Base-by-base conservation (phyloP, 2,329 filamentous ascomycete species). In the Claviceps monticola region DNA sequence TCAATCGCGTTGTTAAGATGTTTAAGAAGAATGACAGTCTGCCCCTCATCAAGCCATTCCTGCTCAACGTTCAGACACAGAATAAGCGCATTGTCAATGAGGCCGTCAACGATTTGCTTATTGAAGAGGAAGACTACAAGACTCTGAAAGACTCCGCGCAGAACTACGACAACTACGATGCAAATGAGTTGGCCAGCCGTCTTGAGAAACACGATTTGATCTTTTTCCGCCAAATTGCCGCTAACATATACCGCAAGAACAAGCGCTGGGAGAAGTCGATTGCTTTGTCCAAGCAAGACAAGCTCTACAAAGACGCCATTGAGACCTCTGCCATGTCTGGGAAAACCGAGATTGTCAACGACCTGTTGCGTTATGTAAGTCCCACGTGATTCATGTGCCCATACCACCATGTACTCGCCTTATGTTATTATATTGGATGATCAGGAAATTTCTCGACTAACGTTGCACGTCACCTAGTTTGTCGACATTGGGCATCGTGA, bases 221-320 rank as follows among this genome's bases (percentile, higher is more conserved):
- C 57, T 98, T 98, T 78, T 98, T 98, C 85, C 85, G 93, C 64
- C 93, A 98, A 71, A 95, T 98, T 64, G 93, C 93, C 4, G 89
- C 94, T 58, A 95, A 79, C 71, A 98, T 98, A 69, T 98, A 97
- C 75, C 89, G 94, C 68, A 98, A 97, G 80, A 97, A 95, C 77
- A 97, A 97, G 84, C 82, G 93, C 57, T 98, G 94, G 94, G 91
- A 97, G 74, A 97, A 97, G 74, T 96, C 90, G 4, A 98, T 98
- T 68, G 82, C 88, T 37, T 75, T 98, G 46, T 97, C 91, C 16
- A 98, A 98, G 78, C 91, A 98, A 68, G 93, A 98, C 75, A 97
- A 96, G 79, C 76, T 98, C 16, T 98, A 93, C 84, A 97, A 96
- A 77, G 93, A 98, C 71, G 93, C 94, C 26, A 97, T 98, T 57